Percentiles rank a stretch among this genome's conserved stretches.
Evolutionary conservation across 176 grass and related monocot species (phyloP).

Genomic region (Eleusine indica): DNA sequence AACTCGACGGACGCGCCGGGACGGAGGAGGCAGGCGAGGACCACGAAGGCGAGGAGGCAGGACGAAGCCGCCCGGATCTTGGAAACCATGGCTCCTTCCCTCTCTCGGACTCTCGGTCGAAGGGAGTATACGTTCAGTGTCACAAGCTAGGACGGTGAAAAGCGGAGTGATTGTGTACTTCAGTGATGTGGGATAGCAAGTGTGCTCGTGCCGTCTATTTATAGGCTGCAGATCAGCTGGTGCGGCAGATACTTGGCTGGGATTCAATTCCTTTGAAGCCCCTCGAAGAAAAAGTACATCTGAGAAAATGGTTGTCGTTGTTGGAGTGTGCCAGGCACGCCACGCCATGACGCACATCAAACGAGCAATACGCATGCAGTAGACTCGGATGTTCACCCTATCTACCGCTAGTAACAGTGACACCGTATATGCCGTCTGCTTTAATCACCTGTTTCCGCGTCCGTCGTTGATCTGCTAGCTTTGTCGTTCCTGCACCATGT

Average conservation of each 20-base stretch:
- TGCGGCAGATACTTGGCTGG: background rate
- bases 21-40: constrained; percentile 26
- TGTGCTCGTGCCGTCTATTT: constrained; percentile 34
- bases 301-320: background rate
- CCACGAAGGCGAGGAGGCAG: constrained; percentile 23
- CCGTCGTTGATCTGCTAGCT: no score
- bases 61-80: background rate
- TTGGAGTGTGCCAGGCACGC: constrained; percentile 9
- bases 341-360: no score
- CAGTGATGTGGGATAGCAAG: background rate
- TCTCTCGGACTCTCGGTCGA: background rate
- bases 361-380: background rate
- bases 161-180: background rate
- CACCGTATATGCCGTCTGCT: no score
- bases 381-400: background rate
- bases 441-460: no score
- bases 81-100: constrained; percentile 28
- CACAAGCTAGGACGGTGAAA: constrained; percentile 6
- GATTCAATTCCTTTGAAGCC: background rate
- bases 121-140: background rate
- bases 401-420: no score
- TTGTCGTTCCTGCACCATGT: background rate
- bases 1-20: constrained; percentile 42
- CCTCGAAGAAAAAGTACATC: background rate
- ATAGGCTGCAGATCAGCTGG: constrained; percentile 27